Evolutionary conservation across 371 early-diverging fungal genomes (phyloP), one percentile per base, ranked within the genome.

Genomic region (Rhizomucor pusillus): DNA sequence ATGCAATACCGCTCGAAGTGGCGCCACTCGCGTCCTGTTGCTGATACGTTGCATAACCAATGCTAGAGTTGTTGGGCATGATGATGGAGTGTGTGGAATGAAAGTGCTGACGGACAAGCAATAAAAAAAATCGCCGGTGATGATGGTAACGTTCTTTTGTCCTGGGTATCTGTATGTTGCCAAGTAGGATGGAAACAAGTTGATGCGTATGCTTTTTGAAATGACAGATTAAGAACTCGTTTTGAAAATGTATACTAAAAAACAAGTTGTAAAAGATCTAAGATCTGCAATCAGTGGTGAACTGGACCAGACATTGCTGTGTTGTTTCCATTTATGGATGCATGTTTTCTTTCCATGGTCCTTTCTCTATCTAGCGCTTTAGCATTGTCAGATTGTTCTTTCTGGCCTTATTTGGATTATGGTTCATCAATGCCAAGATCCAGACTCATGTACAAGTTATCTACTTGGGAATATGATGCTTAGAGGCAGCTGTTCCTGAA

Each of bases 11-110:
- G 18, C 57, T 75, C 5, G 29, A 29, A 0, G 60, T 65, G 22
- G 54, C 43, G 10, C 50, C 57, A 24, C 64, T 25, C 9, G 49
- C 54, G 43, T 57, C 57, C 59, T 78, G 75, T 16, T 74, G 75
- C 45, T 78, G 79, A 44, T 74, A 73, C 2, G 67, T 65, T 19
- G 75, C 71, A 63, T 73, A 77, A 7, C 73, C 77, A 45, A 77
- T 69, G 18, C 16, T 16, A 16, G 41, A 41, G 19, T 41, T 41
- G 12, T 14, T 41, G 14, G 41, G 16, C 41, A 41, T 41, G 41
- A 41, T 19, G 11, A 37, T 14, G 14, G 11, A 14, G 41, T 29
- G 29, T 29, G 7, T 29, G 29, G 7, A 29, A 29, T 29, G 29
- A 29, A n/a, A n/a, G n/a, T 29, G 29, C 3, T 7, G 7, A 29